phyloP scores from a whole-genome alignment of 1,139 yeast species.

The Suhomyces ambrosiae region DNA sequence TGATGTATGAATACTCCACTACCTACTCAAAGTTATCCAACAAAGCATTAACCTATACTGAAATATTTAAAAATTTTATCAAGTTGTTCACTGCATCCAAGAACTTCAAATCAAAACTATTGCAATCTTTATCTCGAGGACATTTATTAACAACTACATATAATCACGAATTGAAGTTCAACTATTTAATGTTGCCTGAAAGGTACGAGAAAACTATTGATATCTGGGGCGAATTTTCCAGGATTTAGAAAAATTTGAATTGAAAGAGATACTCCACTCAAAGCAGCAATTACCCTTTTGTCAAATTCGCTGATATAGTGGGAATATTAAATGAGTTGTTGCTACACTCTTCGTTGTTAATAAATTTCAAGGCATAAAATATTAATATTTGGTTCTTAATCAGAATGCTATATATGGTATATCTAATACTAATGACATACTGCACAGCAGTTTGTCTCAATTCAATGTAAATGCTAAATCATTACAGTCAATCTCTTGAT shows the following conservation, averaged over 20 bases:
- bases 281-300: too few relatives aligned
- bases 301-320: too few relatives aligned
- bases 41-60: slow-evolving; percentile 41
- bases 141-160: slow-evolving; percentile 33
- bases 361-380: too few relatives aligned
- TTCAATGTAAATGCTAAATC: not conserved
- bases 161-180: slow-evolving; percentile 35
- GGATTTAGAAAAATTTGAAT: not conserved
- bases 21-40: slow-evolving; percentile 38
- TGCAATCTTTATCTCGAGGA: slow-evolving; percentile 35
- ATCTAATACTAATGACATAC: not conserved
- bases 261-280: not conserved
- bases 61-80: slow-evolving; percentile 40
- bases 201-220: slow-evolving; percentile 33
- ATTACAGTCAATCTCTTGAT: slow-evolving; percentile 3
- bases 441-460: not conserved
- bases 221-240: slow-evolving; percentile 30
- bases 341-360: too few relatives aligned
- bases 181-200: slow-evolving; percentile 47
- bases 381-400: too few relatives aligned
- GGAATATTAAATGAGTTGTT: too few relatives aligned
- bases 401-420: too few relatives aligned
- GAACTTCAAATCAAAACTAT: slow-evolving; percentile 31
- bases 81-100: slow-evolving; percentile 35
- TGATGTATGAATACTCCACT: slow-evolving; percentile 20